These are phyloP conservation scores for Stygiomarasmius scandens DNA, from an alignment of 1,284 basidiomycete species.

Conservation along the genomic window DNA sequence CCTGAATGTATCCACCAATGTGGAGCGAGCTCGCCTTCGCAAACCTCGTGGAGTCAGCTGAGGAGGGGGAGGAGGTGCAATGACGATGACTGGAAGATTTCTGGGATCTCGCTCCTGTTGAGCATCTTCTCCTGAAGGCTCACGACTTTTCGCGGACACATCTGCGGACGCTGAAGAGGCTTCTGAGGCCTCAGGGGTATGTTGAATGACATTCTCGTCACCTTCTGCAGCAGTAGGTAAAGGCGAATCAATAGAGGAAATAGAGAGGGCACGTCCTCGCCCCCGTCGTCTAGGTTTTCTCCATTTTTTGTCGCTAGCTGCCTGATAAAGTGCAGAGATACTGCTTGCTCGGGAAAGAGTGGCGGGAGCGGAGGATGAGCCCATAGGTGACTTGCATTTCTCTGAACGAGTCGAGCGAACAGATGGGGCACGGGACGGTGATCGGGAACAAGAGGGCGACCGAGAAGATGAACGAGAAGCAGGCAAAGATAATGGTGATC, in stretches of 20 bases:
- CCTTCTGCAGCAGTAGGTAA: neutral
- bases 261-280: constrained; percentile 18
- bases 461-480: neutral
- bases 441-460: constrained; percentile 14
- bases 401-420: constrained; percentile 21
- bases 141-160: neutral
- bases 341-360: constrained; percentile 24
- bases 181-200: neutral
- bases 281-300: neutral
- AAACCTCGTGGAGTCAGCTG: constrained; percentile 44
- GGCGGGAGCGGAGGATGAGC: constrained; percentile 29
- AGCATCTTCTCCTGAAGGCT: neutral
- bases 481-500: constrained; percentile 9
- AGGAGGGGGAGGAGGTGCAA: constrained; percentile 29
- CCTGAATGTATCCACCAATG: constrained; percentile 76
- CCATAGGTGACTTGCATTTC: constrained; percentile 11
- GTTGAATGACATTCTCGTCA: neutral
- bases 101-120: neutral
- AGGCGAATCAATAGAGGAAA: constrained; percentile 12
- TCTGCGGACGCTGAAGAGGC: neutral
- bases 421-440: constrained; percentile 26
- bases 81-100: constrained; percentile 12
- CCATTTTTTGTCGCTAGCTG: neutral
- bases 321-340: neutral
- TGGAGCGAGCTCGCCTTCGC: constrained; percentile 71